These are phyloP conservation scores for Leccinellum luteum DNA, from an alignment of 768 basidiomycete genomes.

Conservation along the genomic window DNA sequence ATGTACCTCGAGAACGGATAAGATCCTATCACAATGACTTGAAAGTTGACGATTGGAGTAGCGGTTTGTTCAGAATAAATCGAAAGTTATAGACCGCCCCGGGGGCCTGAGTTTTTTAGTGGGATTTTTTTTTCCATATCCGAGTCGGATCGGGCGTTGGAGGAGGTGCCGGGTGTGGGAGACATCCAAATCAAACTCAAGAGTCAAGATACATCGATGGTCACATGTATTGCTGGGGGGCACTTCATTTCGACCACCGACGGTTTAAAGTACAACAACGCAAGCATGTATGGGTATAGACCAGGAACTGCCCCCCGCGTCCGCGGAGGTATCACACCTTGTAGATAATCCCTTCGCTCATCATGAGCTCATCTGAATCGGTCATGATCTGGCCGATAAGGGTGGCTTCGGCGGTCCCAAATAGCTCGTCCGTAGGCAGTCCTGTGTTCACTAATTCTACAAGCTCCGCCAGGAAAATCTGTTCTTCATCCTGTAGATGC, in stretches of 20 bases:
- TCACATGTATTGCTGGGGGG: too few species aligned
- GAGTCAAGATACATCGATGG: too few species aligned
- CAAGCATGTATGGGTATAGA: not conserved
- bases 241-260: not conserved
- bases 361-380: constrained; percentile 72
- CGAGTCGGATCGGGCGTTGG: too few species aligned
- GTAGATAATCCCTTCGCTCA: constrained; percentile 84
- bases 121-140: too few species aligned
- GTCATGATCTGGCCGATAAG: constrained; percentile 73
- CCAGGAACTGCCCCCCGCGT: not conserved
- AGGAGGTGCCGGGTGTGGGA: too few species aligned
- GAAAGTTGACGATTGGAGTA: too few species aligned
- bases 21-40: not conserved
- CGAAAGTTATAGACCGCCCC: too few species aligned
- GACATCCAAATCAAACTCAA: too few species aligned
- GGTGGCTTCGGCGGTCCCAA: constrained; percentile 79
- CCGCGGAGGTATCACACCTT: constrained; percentile 51
- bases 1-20: not conserved
- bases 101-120: too few species aligned
- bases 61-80: too few species aligned
- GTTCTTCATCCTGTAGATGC: constrained; percentile 71
- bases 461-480: constrained; percentile 66
- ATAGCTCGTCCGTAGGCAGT: constrained; percentile 62
- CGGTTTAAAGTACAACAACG: not conserved
- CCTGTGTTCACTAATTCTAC: constrained; percentile 77